Evolutionary conservation across 2,329 filamentous ascomycete genomes (phyloP).

Genomic region (Cordyceps farinosa): DNA sequence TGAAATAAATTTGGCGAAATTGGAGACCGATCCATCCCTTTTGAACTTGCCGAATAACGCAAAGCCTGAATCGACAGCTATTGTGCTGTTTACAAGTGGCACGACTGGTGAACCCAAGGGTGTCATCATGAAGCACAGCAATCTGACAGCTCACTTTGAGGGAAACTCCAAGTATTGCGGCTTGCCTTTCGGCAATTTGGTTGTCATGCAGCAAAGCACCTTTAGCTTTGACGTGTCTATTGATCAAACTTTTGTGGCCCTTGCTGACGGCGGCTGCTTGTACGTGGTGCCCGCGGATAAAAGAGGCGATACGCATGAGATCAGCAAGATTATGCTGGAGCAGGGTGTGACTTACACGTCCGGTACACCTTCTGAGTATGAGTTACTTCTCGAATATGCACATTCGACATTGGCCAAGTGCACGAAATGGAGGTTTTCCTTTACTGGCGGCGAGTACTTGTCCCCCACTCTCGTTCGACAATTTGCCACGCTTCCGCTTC

Average conservation of each 20-base stretch:
- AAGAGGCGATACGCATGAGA: constrained; percentile 1
- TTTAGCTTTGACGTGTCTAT: constrained; percentile 10
- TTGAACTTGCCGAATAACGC: no score
- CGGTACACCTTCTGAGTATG: constrained; percentile 17
- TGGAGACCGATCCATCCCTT: no score
- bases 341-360: neutral
- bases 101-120: constrained; percentile 2
- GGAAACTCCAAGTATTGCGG: no score
- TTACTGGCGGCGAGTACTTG: neutral
- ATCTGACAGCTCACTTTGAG: no score
- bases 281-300: neutral
- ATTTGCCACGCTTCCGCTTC: no score
- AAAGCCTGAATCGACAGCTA: no score
- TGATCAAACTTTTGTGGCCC: neutral
- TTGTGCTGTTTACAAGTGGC: neutral
- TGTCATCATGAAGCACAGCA: neutral
- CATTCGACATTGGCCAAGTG: neutral
- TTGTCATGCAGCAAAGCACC: neutral
- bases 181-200: no score
- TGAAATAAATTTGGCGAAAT: no score
- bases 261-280: constrained; percentile 8
- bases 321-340: neutral
- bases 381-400: neutral
- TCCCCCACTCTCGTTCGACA: no score
- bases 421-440: neutral